Evolutionary conservation across 257 asterid genomes (phyloP), one percentile per base, ranked within the genome.

Genomic region (Nicotiana undulata): DNA sequence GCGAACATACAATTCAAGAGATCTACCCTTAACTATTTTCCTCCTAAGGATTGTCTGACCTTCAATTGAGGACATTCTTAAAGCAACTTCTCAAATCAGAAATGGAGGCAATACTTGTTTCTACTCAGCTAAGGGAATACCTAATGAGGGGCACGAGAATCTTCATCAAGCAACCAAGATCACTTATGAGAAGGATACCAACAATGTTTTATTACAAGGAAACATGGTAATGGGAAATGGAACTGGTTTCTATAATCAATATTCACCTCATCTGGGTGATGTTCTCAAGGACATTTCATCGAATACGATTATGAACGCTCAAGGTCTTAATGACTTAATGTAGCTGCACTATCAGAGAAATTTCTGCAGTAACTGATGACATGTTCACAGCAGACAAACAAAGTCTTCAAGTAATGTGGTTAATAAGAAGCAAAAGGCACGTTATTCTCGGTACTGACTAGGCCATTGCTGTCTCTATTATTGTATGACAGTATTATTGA

Each of bases 41-140:
- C 87, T 29, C 85, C 94, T 11, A 84, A 81, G 77, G 93, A 87
- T 24, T 85, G 86, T 83, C 88, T 76, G 26, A 17, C 84, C 85
- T 53, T 29, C 49, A 8, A 17, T 82, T 18, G 84, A 85, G 64
- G 77, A 81, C 53, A 68, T 82, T 64, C 70, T 84, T 5, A 64
- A 75, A 18, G 80, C 83, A 29, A 64, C 77, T 64, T 83, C 81
- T 66, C 83, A 83, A 6, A 72, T 83, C 80, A 72, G 82, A 65
- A 49, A 22, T 18, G 46, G 29, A 7, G 44, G 24, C 28, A 53
- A 65, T 32, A 61, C 49, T 75, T 18, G 75, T 13, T 79, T 79
- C 8, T 61, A 63, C 58, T 61, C 64, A 11, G 75, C 58, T 52
- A 56, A 77, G 31, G 85, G 63, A 15, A 77, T 52, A 16, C 37